Percentiles rank a stretch among this genome's conserved stretches.
Evolutionary conservation across 257 asterid genomes (phyloP).

Genomic region (Nicotiana paniculata): DNA sequence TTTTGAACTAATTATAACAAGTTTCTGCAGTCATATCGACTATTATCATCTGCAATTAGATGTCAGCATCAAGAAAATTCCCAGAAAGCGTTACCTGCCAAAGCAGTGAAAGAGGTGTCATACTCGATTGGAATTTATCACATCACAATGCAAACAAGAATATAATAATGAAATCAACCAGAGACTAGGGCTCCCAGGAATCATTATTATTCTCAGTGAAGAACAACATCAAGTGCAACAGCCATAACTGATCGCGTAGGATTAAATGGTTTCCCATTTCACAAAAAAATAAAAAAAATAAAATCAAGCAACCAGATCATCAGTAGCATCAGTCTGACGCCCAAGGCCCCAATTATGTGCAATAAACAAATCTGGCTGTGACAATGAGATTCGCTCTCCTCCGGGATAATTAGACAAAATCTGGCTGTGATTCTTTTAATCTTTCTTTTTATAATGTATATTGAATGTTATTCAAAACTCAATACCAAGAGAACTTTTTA

Average conservation of each 20-base stretch:
- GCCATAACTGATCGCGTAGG: not conserved
- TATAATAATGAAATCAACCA: not conserved
- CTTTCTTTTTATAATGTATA: no score
- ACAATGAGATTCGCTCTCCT: not conserved
- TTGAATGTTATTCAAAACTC: no score
- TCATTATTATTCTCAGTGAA: not conserved
- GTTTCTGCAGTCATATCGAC: not conserved
- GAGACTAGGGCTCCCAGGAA: not conserved
- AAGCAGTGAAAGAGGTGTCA: not conserved
- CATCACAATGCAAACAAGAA: not conserved
- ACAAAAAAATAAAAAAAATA: not conserved
- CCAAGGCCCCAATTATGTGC: not conserved
- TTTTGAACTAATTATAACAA: not conserved
- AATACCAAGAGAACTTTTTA: not conserved
- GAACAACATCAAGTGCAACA: not conserved
- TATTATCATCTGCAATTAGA: conserved; percentile 19
- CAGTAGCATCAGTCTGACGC: not conserved
- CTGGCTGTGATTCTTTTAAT: not conserved
- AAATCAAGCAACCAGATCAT: not conserved
- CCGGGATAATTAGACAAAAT: not conserved
- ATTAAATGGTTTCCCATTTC: not conserved
- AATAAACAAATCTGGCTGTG: not conserved
- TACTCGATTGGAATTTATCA: not conserved
- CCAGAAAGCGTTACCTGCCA: conserved; percentile 64
- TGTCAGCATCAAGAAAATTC: conserved; percentile 75